Conservation (phyloP, 2,329 filamentous ascomycete species). For the Fusarium austroafricanum region DNA sequence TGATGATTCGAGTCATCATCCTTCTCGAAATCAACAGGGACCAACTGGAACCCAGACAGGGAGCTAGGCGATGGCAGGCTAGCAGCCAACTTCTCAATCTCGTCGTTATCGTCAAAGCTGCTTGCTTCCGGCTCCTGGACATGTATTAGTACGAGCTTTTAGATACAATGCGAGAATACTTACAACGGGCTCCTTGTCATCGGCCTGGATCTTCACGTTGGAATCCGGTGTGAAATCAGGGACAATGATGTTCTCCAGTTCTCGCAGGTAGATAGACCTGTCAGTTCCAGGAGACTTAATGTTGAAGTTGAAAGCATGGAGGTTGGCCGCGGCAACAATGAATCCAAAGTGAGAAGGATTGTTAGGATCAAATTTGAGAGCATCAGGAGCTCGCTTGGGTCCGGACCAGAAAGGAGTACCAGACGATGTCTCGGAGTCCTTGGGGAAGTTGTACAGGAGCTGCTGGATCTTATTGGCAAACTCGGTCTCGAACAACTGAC, state of each 20-base stretch:
- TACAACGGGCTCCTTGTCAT: constrained; percentile 88
- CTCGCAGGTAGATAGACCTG: constrained; percentile 78
- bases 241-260: constrained; percentile 92
- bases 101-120: constrained; percentile 77
- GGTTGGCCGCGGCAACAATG: constrained; percentile 86
- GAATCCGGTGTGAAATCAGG: constrained; percentile 93
- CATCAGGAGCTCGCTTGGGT: constrained; percentile 93
- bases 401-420: constrained; percentile 98
- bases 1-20: constrained; percentile 98
- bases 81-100: constrained; percentile 77
- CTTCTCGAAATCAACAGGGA: constrained; percentile 97
- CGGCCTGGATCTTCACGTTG: constrained; percentile 94
- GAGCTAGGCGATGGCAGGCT: constrained; percentile 82
- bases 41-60: constrained; percentile 87
- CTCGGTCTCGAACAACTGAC: constrained; percentile 93
- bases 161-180: constrained; percentile 47
- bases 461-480: constrained; percentile 98
- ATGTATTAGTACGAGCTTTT: constrained; percentile 13
- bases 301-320: constrained; percentile 98
- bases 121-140: constrained; percentile 81
- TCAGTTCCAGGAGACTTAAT: constrained; percentile 83
- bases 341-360: constrained; percentile 91
- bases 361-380: constrained; percentile 86
- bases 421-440: constrained; percentile 87
- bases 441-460: constrained; percentile 95